Base-by-base conservation (phyloP, 257 asterid genomes). In the Marsdenia floribunda region DNA sequence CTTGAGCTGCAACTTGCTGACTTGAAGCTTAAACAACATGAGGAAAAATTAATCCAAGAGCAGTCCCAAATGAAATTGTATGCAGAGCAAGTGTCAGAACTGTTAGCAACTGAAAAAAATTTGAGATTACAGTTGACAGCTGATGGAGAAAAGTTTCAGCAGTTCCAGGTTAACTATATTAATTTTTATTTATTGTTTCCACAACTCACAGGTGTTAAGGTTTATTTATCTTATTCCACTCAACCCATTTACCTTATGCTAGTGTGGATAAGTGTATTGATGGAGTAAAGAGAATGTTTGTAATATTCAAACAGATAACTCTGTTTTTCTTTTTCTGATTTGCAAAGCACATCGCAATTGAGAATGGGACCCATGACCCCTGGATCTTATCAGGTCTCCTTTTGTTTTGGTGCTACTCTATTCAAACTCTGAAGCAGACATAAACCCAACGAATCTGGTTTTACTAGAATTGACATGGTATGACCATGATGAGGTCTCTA, bases 91-190 rank as follows among this genome's bases (percentile, higher is more conserved):
- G 91, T 95, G 54, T 81, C 98, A 60, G 94, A 90, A 71, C 87
- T 92, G 70, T 80, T 95, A 76, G 86, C 90, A 54, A 95, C 99
- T 35, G 99, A 95, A 86, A 92, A 92, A 85, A 95, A 88, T 86
- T 86, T 95, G 88, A 88, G 98, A 88, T 78, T 85, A 78, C 99
- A 95, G 81, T 78, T 95, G 82, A 91, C 97, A 58, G 93, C 96
- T 55, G 99, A 95, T 71, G 97, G 99, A 66, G 99, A 92, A 83
- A 95, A 95, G 85, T 95, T 95, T 87, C 98, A 92, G 79, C 97
- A 92, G 68, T 95, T 95, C 82, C 99, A 95, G 98, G 99, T 90
- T 71, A 76, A 76, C 60, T 24, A 52, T 21, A 52, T 72, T 61
- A 29, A 0, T 13, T 15, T 35, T 37, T 18, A n/a, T 33, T 37